phyloP scores from a whole-genome alignment of 225 moss, liverwort and hornwort genomes.

The Lunularia cruciata region DNA sequence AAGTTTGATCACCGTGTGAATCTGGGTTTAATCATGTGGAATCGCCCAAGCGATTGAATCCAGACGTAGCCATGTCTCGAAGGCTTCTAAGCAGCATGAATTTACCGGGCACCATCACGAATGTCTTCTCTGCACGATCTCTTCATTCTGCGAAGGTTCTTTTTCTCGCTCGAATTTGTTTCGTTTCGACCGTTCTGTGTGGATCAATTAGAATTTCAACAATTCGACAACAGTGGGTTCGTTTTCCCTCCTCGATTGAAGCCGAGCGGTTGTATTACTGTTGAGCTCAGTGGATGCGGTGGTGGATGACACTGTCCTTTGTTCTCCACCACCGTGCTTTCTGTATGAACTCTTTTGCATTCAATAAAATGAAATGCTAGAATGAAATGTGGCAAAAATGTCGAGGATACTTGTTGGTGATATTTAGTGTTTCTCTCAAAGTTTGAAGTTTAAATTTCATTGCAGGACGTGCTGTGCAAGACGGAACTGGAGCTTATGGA shows the following conservation, averaged over 20 bases:
- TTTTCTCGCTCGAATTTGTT: too few relatives aligned
- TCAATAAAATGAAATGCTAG: neutral
- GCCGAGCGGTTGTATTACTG: neutral
- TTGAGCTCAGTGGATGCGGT: too few relatives aligned
- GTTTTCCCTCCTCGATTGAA: neutral
- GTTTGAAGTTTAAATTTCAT: neutral
- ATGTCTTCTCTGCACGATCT: constrained; percentile 60
- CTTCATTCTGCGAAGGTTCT: constrained; percentile 65
- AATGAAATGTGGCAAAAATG: neutral
- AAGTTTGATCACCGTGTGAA: too few relatives aligned
- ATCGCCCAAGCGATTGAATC: constrained; percentile 68
- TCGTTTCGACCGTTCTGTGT: neutral
- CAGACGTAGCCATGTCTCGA: constrained; percentile 45
- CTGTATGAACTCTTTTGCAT: neutral
- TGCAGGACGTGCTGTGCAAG: constrained; percentile 65
- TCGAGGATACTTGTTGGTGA: too few relatives aligned
- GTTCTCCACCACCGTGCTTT: neutral
- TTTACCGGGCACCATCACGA: constrained; percentile 44
- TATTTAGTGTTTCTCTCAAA: neutral
- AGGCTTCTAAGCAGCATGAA: constrained; percentile 55
- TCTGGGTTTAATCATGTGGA: too few relatives aligned
- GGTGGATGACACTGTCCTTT: neutral
- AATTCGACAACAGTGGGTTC: neutral
- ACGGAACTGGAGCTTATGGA: constrained; percentile 77
- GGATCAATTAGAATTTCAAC: neutral